phyloP scores from a whole-genome alignment of 495 filamentous ascomycete species.

The Aspergillus taichungensis region DNA sequence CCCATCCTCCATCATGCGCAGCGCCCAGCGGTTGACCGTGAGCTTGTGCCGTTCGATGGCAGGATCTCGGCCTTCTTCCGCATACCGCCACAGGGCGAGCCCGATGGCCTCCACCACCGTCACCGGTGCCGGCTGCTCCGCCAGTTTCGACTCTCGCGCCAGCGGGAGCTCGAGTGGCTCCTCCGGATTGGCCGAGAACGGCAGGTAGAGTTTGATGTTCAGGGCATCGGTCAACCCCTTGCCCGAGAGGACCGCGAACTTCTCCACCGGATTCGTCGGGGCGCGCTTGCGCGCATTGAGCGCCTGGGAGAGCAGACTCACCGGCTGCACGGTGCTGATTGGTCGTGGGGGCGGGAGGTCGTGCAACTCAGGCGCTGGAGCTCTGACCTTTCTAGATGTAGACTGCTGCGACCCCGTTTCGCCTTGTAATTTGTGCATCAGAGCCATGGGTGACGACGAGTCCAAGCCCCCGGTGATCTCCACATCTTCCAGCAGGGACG shows the following conservation, averaged over 20 bases:
- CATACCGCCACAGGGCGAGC: slow-evolving; percentile 76
- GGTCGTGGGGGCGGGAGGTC: slow-evolving; percentile 89
- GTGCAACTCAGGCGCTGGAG: slow-evolving; percentile 51
- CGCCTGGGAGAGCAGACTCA: slow-evolving; percentile 60
- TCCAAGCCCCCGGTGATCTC: slow-evolving; percentile 34
- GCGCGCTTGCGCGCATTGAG: slow-evolving; percentile 74
- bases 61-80: slow-evolving; percentile 71
- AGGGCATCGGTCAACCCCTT: slow-evolving; percentile 77
- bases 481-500: slow-evolving; percentile 46
- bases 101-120: slow-evolving; percentile 89
- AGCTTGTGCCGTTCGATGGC: slow-evolving; percentile 56
- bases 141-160: slow-evolving; percentile 63
- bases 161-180: slow-evolving; percentile 72
- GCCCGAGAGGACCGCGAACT: slow-evolving; percentile 77
- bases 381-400: slow-evolving; percentile 48
- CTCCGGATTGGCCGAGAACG: slow-evolving; percentile 64
- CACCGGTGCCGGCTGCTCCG: slow-evolving; percentile 54
- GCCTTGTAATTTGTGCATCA: slow-evolving; percentile 38
- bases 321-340: slow-evolving; percentile 72
- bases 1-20: slow-evolving; percentile 91
- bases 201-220: slow-evolving; percentile 76
- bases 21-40: slow-evolving; percentile 84
- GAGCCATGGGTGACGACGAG: slow-evolving; percentile 34
- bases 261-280: slow-evolving; percentile 73
- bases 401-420: slow-evolving; percentile 29